Conservation (phyloP, 75 land plant genomes). For the Pinus taeda region DNA sequence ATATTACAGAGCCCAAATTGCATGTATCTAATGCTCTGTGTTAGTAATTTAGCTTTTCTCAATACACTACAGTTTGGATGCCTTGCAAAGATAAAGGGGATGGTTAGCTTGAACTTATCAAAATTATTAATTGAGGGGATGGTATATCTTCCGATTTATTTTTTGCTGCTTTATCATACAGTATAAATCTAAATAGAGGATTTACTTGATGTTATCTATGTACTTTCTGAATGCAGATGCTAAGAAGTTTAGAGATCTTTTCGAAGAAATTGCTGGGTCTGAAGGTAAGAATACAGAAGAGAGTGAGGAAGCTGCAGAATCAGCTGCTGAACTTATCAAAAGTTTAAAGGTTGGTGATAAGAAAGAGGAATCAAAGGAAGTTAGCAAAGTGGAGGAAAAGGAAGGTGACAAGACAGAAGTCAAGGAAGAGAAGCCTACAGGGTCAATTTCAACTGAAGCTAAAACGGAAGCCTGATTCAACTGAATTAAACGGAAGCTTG, state of each 20-base stretch:
- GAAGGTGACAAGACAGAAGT: no score
- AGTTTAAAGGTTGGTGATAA: constrained; percentile 9
- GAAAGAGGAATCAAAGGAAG: constrained; percentile 7
- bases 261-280: constrained; percentile 51
- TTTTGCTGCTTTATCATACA: background rate
- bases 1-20: no score
- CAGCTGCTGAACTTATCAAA: constrained; percentile 9
- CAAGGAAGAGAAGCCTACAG: no score
- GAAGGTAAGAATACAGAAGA: constrained; percentile 14
- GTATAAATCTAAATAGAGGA: background rate
- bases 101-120: no score
- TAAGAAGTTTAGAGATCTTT: constrained; percentile 46
- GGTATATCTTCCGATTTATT: background rate
- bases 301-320: constrained; percentile 28
- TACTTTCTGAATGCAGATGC: constrained; percentile 13
- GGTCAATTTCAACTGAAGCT: no score
- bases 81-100: no score
- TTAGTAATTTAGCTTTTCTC: no score
- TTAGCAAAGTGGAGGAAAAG: no score
- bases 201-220: background rate
- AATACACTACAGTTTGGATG: no score
- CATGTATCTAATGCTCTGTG: no score
- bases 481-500: no score
- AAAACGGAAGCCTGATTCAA: no score
- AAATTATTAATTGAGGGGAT: background rate